A percentile compares a stretch with the other conserved stretches of the same genome.
Evolutionary conservation across 2,329 filamentous ascomycete genomes (phyloP).

Genomic region (Trichoderma polysporum): DNA sequence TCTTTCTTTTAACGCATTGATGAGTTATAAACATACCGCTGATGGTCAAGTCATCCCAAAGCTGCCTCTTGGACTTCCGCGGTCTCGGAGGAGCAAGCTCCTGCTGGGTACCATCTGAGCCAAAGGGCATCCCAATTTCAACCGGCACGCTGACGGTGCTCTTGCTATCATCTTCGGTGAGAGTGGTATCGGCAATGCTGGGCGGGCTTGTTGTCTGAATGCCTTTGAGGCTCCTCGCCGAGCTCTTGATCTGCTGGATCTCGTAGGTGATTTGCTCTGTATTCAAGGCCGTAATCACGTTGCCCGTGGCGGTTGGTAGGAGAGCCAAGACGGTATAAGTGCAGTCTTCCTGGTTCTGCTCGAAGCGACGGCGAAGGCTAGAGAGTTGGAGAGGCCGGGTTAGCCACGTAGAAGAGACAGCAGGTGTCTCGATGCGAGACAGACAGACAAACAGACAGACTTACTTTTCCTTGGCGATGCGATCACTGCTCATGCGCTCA

Average conservation of each 20-base stretch:
- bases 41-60: slow-evolving; percentile 98
- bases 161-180: slow-evolving; percentile 79
- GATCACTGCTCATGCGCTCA: slow-evolving; percentile 94
- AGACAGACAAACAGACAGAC: slow-evolving; percentile 30
- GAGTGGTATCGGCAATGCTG: slow-evolving; percentile 66
- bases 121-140: slow-evolving; percentile 71
- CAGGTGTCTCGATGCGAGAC: background rate
- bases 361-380: slow-evolving; percentile 90
- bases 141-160: slow-evolving; percentile 75
- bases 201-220: slow-evolving; percentile 55
- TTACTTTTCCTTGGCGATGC: slow-evolving; percentile 95
- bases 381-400: background rate
- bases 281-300: slow-evolving; percentile 82
- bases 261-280: slow-evolving; percentile 92
- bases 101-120: slow-evolving; percentile 39
- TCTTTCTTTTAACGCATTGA: background rate
- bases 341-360: slow-evolving; percentile 98
- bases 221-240: slow-evolving; percentile 59
- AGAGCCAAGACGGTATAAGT: slow-evolving; percentile 97
- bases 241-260: slow-evolving; percentile 84
- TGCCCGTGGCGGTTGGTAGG: slow-evolving; percentile 85
- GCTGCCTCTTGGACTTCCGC: slow-evolving; percentile 79
- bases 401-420: background rate
- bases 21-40: slow-evolving; percentile 61
- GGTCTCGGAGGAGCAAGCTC: slow-evolving; percentile 46